Conservation (phyloP, 2,329 filamentous ascomycete species). For the Fusarium concolor region DNA sequence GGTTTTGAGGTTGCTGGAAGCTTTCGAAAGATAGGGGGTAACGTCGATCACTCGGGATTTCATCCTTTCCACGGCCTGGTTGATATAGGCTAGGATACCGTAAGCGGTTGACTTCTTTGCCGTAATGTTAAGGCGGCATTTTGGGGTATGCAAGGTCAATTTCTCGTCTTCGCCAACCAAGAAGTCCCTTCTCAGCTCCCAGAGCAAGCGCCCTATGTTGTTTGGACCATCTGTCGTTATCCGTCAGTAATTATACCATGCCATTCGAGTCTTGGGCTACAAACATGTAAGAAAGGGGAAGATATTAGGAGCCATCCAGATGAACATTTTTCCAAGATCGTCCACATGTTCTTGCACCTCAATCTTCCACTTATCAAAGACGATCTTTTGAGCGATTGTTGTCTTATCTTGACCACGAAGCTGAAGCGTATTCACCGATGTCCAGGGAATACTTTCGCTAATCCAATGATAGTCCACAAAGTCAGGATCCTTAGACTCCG, state of each 20-base stretch:
- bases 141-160: slow-evolving; percentile 37
- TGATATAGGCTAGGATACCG: slow-evolving; percentile 52
- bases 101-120: slow-evolving; percentile 47
- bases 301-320: slow-evolving; percentile 55
- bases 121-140: slow-evolving; percentile 47
- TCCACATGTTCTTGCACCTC: slow-evolving; percentile 59
- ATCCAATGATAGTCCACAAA: slow-evolving; percentile 57
- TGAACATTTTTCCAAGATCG: slow-evolving; percentile 54
- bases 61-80: slow-evolving; percentile 47
- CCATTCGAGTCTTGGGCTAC: slow-evolving; percentile 35
- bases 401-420: slow-evolving; percentile 53
- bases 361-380: slow-evolving; percentile 64
- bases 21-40: slow-evolving; percentile 23
- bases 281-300: slow-evolving; percentile 61
- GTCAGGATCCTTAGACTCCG: slow-evolving; percentile 2
- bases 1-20: slow-evolving; percentile 19
- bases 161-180: slow-evolving; percentile 50
- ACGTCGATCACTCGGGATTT: slow-evolving; percentile 46
- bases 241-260: not conserved
- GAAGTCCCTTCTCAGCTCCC: slow-evolving; percentile 48
- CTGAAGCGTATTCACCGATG: slow-evolving; percentile 24
- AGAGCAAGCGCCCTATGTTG: slow-evolving; percentile 39
- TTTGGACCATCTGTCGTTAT: slow-evolving; percentile 25
- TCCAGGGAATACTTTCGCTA: slow-evolving; percentile 56
- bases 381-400: slow-evolving; percentile 55